Conservation (phyloP, 2,329 filamentous ascomycete genomes). For the Helotiales sp. region DNA sequence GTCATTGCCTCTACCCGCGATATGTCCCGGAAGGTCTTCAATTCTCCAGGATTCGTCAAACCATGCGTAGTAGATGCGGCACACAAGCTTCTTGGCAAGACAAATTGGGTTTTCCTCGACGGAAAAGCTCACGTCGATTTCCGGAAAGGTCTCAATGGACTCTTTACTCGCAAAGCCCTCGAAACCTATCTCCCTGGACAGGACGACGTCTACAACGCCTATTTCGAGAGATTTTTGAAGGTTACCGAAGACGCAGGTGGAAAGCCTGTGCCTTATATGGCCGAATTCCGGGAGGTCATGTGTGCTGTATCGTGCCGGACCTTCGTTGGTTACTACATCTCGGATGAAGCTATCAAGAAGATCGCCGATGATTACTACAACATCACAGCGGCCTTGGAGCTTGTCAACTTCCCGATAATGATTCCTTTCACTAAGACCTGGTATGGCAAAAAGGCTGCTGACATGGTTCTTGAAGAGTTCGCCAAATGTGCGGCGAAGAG, state of each 20-base stretch:
- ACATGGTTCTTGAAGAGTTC: slow-evolving; percentile 90
- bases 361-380: slow-evolving; percentile 97
- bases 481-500: slow-evolving; percentile 90
- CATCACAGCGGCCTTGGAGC: slow-evolving; percentile 91
- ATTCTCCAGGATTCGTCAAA: slow-evolving; percentile 89
- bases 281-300: slow-evolving; percentile 90
- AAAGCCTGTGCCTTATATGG: slow-evolving; percentile 86
- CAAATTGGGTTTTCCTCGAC: slow-evolving; percentile 98
- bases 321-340: slow-evolving; percentile 97
- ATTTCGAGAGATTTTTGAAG: slow-evolving; percentile 79
- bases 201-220: slow-evolving; percentile 87
- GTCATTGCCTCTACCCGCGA: slow-evolving; percentile 95
- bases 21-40: slow-evolving; percentile 95
- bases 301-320: slow-evolving; percentile 93
- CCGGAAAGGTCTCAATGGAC: slow-evolving; percentile 91
- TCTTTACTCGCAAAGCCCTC: slow-evolving; percentile 91
- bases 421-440: slow-evolving; percentile 93
- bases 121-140: slow-evolving; percentile 95
- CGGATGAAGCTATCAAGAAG: slow-evolving; percentile 87
- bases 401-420: slow-evolving; percentile 98
- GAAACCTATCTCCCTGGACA: slow-evolving; percentile 88
- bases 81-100: slow-evolving; percentile 86
- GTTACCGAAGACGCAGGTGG: slow-evolving; percentile 74
- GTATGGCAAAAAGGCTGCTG: slow-evolving; percentile 95
- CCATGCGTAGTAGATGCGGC: slow-evolving; percentile 95